Evolutionary conservation across 352 stramenopile genomes (phyloP), one percentile per base, ranked within the genome.

Genomic region (Aphanomyces cochlioides): DNA sequence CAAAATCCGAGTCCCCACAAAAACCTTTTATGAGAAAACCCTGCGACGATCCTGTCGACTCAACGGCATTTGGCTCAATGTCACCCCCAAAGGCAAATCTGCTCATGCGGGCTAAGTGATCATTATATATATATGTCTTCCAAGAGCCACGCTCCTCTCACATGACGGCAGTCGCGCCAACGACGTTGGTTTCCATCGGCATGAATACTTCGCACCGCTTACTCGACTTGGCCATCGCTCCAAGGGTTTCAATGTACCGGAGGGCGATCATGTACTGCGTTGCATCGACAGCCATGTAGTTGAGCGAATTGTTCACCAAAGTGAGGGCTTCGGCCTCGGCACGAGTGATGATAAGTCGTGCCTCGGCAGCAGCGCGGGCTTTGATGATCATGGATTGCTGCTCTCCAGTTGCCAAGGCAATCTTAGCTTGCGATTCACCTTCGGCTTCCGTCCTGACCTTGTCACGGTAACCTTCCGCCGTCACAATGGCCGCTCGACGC

Each of bases 211-310:
- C 40, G 17, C 72, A 61, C n/a, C 45, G 34, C 39, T 45, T 58
- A 4, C 19, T 54, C 7, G 12, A 19, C 19, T 21, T 57, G 3
- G 72, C 74, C 7, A 78, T 56, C 15, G 50, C 21, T 4, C 15
- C 13, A 10, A 78, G 58, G 17, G 68, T 75, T 12, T 74, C 67
- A 17, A 78, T 75, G 65, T 78, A 78, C 17, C 75, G 63, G 17
- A 75, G 10, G 17, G 66, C 74, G 54, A 78, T 73, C 48, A 78
- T 67, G 54, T 78, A 78, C 67, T 77, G 74, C 38, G 71, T 75
- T 10, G 72, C 43, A 41, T 78, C 71, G 37, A 60, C 57, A 3
- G 10, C 34, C 13, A 78, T 56, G 15, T 72, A 65, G 28, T 72
- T 65, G 34, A 78, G 59, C 34, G 74, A 66, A 4, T 77, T 47